Base-by-base conservation (phyloP, 1,284 basidiomycete genomes). In the Psilocybe mexicana region DNA sequence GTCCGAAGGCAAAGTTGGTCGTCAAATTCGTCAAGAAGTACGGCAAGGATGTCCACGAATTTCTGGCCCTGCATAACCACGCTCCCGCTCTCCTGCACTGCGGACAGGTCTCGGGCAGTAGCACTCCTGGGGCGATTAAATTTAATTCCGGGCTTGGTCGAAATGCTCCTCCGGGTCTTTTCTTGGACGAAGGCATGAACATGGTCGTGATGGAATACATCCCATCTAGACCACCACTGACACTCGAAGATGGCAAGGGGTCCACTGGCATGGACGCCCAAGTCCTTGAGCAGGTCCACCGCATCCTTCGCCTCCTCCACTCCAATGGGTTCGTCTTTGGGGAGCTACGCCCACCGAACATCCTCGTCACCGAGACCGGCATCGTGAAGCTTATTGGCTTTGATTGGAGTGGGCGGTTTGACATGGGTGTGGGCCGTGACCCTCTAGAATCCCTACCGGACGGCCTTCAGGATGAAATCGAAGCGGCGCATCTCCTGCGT, bases 141-240 rank as follows among this genome's bases (percentile, higher is more conserved):
- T 18, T 54, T 38, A 12, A 42, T 40, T 35, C 51, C 30, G 44
- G 46, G 54, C 43, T 42, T 14, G 49, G 43, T 51, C 24, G 44
- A 46, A 1, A 25, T 12, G 35, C 55, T 14, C 14, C 51, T 33
- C 50, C 52, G 38, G 59, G 59, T 28, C 54, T 50, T 50, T 54
- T 28, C 38, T 46, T 42, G 30, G 47, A 45, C 5, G 55, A 49
- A 44, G 47, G 44, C 52, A 54, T 60, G 42, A 25, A 57, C 30
- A 62, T 63, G 60, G 60, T 63, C n/a, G 62, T 63, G 26, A 63
- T 63, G 60, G 57, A 63, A 30, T 61, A 61, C 30, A 30, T 61
- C 36, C 28, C 14, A 40, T 12, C 50, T 23, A 45, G 44, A 1
- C 38, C 35, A n/a, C 54, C 61, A 36, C 38, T 59, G 10, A 36